These are phyloP conservation scores for Pelargonium nanum DNA, from an alignment of 345 rosid genomes.

Conservation along the genomic window DNA sequence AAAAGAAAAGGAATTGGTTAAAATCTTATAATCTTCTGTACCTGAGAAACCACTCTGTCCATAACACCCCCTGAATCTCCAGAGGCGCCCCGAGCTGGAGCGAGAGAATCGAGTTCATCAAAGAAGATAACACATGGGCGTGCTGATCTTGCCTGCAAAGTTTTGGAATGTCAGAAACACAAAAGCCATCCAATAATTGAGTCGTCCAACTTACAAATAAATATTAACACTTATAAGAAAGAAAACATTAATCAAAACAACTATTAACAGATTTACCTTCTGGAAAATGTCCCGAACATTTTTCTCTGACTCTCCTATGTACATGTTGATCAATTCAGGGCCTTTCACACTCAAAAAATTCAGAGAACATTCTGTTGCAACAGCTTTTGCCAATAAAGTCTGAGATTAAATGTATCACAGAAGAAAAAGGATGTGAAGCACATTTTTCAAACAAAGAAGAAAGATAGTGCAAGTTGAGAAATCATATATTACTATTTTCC, in stretches of 20 bases:
- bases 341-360: conserved; percentile 96
- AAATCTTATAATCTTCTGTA: conserved; percentile 18
- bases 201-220: neutral
- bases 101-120: conserved; percentile 96
- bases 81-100: conserved; percentile 97
- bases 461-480: conserved; percentile 6
- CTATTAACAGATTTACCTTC: conserved; percentile 34
- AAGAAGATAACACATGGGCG: conserved; percentile 97
- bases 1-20: neutral
- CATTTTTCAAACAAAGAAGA: conserved; percentile 5
- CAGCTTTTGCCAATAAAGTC: conserved; percentile 97
- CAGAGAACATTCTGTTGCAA: conserved; percentile 93
- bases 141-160: conserved; percentile 82
- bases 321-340: conserved; percentile 97
- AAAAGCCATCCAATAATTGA: neutral
- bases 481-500: neutral
- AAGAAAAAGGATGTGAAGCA: conserved; percentile 4
- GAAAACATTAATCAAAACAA: neutral
- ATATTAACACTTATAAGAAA: neutral
- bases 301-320: conserved; percentile 97
- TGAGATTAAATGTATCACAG: conserved; percentile 25
- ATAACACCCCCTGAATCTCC: conserved; percentile 99
- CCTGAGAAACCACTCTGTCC: conserved; percentile 99
- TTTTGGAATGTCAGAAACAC: neutral
- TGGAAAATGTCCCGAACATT: conserved; percentile 92